A percentile compares a stretch with the other conserved stretches of the same genome.
phyloP scores from a whole-genome alignment of 768 basidiomycete genomes.

The Dioszegia crocea region DNA sequence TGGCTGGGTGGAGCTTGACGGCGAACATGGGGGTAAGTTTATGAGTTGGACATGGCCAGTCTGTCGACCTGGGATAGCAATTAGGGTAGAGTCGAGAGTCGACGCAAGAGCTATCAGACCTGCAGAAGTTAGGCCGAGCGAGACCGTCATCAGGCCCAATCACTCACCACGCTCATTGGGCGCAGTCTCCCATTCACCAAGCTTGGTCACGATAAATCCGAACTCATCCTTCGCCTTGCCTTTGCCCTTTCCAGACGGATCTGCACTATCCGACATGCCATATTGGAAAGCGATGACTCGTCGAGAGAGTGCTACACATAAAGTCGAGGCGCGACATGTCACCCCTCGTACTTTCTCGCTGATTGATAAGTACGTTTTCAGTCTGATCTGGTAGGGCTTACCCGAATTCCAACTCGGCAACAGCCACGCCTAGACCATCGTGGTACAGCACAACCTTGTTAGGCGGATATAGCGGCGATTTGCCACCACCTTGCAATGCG shows the following conservation, averaged over 20 bases:
- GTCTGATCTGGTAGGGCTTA: constrained; percentile 6
- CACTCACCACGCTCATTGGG: constrained; percentile 43
- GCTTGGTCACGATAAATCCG: constrained; percentile 37
- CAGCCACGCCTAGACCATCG: constrained; percentile 34
- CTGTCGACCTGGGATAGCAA: constrained; percentile 51
- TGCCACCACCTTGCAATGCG: constrained; percentile 48
- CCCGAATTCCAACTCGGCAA: constrained; percentile 45
- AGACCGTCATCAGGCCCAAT: too few species aligned
- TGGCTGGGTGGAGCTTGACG: constrained; percentile 11
- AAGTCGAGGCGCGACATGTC: constrained; percentile 17
- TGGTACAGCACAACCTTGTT: constrained; percentile 50
- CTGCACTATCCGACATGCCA: constrained; percentile 10
- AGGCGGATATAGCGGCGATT: constrained; percentile 47
- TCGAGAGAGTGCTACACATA: constrained; percentile 37
- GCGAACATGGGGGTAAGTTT: constrained; percentile 38
- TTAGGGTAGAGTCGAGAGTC: constrained; percentile 34
- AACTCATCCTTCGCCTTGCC: constrained; percentile 14
- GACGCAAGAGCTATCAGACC: constrained; percentile 46
- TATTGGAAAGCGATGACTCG: constrained; percentile 42
- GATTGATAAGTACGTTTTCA: not conserved
- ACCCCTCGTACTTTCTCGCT: constrained; percentile 40
- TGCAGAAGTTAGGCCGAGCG: constrained; percentile 7
- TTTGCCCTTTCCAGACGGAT: constrained; percentile 18
- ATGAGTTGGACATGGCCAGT: constrained; percentile 49
- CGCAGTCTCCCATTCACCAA: constrained; percentile 48